These are phyloP conservation scores for Hysterium pulicare DNA, from an alignment of 2,329 filamentous ascomycete species.

Conservation along the genomic window DNA sequence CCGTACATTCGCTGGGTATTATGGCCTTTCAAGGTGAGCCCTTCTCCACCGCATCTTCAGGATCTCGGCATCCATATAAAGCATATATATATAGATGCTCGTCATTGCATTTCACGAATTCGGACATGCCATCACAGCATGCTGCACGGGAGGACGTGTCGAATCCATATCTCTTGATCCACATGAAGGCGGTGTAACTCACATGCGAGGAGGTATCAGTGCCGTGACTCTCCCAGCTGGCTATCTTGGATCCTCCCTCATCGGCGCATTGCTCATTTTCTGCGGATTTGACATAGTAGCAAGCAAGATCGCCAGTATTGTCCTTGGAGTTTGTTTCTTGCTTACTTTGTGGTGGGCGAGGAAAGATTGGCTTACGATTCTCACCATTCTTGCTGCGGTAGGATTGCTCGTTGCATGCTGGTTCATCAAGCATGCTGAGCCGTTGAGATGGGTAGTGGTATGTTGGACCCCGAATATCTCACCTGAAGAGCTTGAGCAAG, in stretches of 20 bases:
- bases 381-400: constrained; percentile 67
- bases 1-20: constrained; percentile 71
- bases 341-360: constrained; percentile 81
- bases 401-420: constrained; percentile 70
- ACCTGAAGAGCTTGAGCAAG: not conserved
- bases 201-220: constrained; percentile 69
- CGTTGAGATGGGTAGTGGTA: constrained; percentile 68
- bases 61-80: not conserved
- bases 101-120: constrained; percentile 82
- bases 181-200: constrained; percentile 73
- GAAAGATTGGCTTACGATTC: constrained; percentile 72
- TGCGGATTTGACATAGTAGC: constrained; percentile 80
- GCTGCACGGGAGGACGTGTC: constrained; percentile 69
- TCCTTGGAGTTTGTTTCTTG: constrained; percentile 69
- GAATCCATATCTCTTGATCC: constrained; percentile 73
- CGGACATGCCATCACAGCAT: constrained; percentile 69
- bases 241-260: constrained; percentile 72
- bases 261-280: constrained; percentile 74
- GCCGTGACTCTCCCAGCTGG: constrained; percentile 73
- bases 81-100: constrained; percentile 58
- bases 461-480: no score
- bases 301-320: constrained; percentile 73
- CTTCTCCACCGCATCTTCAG: constrained; percentile 2
- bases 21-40: constrained; percentile 73
- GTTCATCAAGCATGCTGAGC: constrained; percentile 75